Percentiles rank a stretch among this genome's conserved stretches.
These are phyloP conservation scores for Pythium plurisporium DNA, from an alignment of 352 stramenopile species.

Conservation along the genomic window DNA sequence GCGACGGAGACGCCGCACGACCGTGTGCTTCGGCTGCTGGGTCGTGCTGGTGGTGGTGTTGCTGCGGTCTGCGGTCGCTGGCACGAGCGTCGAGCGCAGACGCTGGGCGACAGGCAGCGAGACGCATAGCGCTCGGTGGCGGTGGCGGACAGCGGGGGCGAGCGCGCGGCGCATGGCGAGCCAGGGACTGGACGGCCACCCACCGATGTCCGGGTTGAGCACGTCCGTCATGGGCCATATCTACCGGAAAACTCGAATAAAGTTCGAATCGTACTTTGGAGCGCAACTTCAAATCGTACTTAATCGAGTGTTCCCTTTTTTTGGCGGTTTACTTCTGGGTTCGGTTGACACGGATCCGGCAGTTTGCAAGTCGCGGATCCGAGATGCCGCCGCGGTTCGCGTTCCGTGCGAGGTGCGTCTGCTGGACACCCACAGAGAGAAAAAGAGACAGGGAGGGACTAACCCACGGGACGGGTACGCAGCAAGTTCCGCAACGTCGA, in stretches of 20 bases:
- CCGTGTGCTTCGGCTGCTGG: background rate
- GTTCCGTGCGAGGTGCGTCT: conserved; percentile 21
- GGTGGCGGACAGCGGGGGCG: background rate
- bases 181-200: background rate
- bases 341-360: conserved; percentile 4
- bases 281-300: background rate
- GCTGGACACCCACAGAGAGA: background rate
- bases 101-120: background rate
- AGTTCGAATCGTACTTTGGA: conserved; percentile 8
- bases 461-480: background rate
- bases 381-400: conserved; percentile 20
- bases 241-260: background rate
- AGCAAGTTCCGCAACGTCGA: conserved; percentile 84
- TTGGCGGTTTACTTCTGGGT: too few species aligned
- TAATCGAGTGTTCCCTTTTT: background rate
- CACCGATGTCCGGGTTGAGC: background rate
- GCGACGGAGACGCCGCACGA: conserved; percentile 2
- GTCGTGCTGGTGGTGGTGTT: background rate
- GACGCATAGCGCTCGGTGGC: background rate
- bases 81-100: background rate
- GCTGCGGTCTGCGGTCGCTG: background rate
- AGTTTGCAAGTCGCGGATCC: background rate
- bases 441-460: background rate
- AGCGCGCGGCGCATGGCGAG: conserved; percentile 12
- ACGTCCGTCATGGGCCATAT: background rate